Percentiles rank a stretch among this genome's conserved stretches.
phyloP scores from a whole-genome alignment of 345 rosid species.

The Euphorbia tirucalli region DNA sequence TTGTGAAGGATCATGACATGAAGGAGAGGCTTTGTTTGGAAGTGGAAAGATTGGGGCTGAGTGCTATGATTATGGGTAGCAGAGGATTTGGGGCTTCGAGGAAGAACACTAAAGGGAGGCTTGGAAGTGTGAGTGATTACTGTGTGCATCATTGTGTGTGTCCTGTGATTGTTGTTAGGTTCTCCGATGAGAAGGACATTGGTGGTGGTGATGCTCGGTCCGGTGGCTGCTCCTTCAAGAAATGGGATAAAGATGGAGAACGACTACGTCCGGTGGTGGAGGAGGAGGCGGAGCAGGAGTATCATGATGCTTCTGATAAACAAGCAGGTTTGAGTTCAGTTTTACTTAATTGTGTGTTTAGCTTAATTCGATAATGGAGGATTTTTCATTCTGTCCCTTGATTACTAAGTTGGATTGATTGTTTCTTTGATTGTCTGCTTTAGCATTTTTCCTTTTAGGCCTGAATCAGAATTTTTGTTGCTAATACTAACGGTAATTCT shows the following conservation, averaged over 20 bases:
- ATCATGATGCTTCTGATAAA: constrained; percentile 49
- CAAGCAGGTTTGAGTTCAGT: constrained; percentile 37
- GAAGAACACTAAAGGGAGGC: constrained; percentile 48
- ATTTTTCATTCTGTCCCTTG: background rate
- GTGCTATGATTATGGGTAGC: constrained; percentile 74
- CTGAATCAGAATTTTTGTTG: no score
- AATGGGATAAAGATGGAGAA: constrained; percentile 25
- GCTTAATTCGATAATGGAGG: background rate
- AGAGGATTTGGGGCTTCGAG: constrained; percentile 72
- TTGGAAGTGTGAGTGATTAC: constrained; percentile 84
- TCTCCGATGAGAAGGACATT: constrained; percentile 53
- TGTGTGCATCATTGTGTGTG: constrained; percentile 85
- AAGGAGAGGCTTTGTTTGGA: constrained; percentile 85
- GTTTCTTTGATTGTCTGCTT: no score
- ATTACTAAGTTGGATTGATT: background rate
- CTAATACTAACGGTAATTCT: background rate
- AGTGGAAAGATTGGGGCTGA: constrained; percentile 72
- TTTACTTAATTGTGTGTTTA: background rate
- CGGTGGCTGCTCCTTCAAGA: constrained; percentile 41
- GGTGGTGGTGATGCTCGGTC: constrained; percentile 14
- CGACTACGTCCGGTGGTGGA: constrained; percentile 35
- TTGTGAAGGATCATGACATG: constrained; percentile 89
- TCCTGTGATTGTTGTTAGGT: constrained; percentile 79
- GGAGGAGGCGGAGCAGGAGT: constrained; percentile 54
- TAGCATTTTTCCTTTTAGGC: constrained; percentile 8